Percentiles rank a stretch among this genome's conserved stretches.
These are phyloP conservation scores for Backusella macrospora DNA, from an alignment of 192 early-diverging fungal species.

Conservation along the genomic window DNA sequence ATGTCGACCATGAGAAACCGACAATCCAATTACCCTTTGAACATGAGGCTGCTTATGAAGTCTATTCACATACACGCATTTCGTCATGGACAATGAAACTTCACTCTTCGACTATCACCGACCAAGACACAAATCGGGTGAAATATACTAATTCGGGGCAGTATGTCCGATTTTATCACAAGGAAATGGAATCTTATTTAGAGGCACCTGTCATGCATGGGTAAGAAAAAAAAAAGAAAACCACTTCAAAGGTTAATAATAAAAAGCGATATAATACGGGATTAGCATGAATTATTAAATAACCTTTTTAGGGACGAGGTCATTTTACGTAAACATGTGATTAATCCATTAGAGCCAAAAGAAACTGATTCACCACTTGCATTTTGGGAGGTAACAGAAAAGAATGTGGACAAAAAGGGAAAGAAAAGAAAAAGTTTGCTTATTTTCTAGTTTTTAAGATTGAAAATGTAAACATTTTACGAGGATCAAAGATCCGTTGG, in stretches of 20 bases:
- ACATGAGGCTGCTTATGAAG: conserved; percentile 23
- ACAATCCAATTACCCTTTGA: neutral
- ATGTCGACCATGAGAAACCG: conserved; percentile 24
- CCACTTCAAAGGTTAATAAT: neutral
- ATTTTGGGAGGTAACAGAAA: conserved; percentile 33
- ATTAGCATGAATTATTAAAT: conserved; percentile 1
- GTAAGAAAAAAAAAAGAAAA: neutral
- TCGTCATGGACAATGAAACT: conserved; percentile 34
- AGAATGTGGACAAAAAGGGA: neutral
- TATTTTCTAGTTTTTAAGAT: conserved; percentile 13
- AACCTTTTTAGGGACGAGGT: conserved; percentile 17
- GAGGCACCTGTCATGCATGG: conserved; percentile 22
- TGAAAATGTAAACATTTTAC: conserved; percentile 12
- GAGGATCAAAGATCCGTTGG: conserved; percentile 24
- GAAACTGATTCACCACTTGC: conserved; percentile 33
- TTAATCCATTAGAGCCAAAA: conserved; percentile 37
- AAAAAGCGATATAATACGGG: neutral
- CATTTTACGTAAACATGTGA: conserved; percentile 28
- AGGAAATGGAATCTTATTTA: conserved; percentile 33
- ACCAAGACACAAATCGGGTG: neutral
- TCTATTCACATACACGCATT: conserved; percentile 36
- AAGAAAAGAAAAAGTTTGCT: neutral
- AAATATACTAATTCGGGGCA: conserved; percentile 31
- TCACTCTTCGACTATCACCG: conserved; percentile 17
- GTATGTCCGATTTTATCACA: conserved; percentile 34